Percentiles rank a stretch among this genome's conserved stretches.
phyloP scores from a whole-genome alignment of 148 eudicot genomes.

The Nyssa sinensis region DNA sequence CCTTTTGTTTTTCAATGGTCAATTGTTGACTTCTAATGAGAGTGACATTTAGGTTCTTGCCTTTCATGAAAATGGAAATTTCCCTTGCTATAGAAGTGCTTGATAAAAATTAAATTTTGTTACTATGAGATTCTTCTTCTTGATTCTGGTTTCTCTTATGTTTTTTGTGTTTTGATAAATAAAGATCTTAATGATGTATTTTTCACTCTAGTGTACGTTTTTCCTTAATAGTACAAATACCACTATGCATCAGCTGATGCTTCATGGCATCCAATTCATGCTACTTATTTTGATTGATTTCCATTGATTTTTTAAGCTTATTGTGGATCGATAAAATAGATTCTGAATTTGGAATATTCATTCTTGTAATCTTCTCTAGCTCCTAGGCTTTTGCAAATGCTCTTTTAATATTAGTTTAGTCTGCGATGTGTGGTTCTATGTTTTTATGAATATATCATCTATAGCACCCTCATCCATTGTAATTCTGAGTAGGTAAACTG shows the following conservation, averaged over 20 bases:
- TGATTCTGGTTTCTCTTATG: background rate
- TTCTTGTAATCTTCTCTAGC: background rate
- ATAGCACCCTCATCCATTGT: background rate
- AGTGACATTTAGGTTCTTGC: background rate
- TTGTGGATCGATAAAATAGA: too few relatives aligned
- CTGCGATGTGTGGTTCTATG: background rate
- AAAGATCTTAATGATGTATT: background rate
- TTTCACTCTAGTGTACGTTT: background rate
- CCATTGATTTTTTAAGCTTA: too few relatives aligned
- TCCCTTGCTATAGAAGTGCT: background rate
- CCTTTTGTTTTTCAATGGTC: background rate
- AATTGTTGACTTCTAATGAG: background rate
- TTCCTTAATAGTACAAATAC: background rate
- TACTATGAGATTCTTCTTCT: background rate
- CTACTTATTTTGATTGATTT: background rate
- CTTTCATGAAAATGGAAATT: background rate
- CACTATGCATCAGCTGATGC: background rate
- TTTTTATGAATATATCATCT: background rate
- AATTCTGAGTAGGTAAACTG: constrained; percentile 72
- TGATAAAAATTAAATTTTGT: background rate
- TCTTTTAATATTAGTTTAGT: background rate
- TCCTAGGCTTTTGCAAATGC: background rate
- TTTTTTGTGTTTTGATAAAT: background rate
- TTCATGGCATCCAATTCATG: background rate
- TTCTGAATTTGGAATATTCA: background rate